A percentile compares a stretch with the other conserved stretches of the same genome.
Evolutionary conservation across 495 filamentous ascomycete species (phyloP).

Genomic region (Trichoderma gamsii): DNA sequence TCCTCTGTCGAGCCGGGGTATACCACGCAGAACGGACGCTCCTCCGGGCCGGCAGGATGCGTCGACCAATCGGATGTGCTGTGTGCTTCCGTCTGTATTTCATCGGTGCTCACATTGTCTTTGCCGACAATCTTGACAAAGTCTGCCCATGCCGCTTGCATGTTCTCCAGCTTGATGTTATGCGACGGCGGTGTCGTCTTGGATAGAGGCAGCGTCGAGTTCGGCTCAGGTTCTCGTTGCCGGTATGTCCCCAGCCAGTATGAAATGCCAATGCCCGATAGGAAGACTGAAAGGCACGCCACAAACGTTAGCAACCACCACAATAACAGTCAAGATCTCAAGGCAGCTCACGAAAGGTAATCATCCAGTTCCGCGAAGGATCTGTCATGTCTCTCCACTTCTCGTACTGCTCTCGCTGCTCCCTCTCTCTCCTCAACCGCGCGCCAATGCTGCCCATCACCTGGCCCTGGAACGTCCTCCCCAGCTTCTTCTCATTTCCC

Average conservation of each 20-base stretch:
- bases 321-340: background rate
- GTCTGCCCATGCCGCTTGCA: constrained; percentile 92
- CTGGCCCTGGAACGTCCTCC: constrained; percentile 70
- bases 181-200: constrained; percentile 57
- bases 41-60: constrained; percentile 48
- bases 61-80: constrained; percentile 86
- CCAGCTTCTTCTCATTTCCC: constrained; percentile 24
- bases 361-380: constrained; percentile 50
- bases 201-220: constrained; percentile 68
- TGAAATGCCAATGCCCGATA: constrained; percentile 54
- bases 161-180: constrained; percentile 63
- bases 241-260: constrained; percentile 67
- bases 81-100: constrained; percentile 61
- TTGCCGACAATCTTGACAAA: constrained; percentile 77
- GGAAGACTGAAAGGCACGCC: constrained; percentile 38
- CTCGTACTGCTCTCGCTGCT: constrained; percentile 61
- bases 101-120: constrained; percentile 74
- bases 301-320: background rate
- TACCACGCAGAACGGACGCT: constrained; percentile 55
- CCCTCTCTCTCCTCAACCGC: constrained; percentile 67
- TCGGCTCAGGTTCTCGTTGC: constrained; percentile 50
- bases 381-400: constrained; percentile 47
- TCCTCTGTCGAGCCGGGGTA: constrained; percentile 63
- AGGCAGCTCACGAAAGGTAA: constrained; percentile 55
- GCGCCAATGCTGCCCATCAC: constrained; percentile 76